Percentiles rank a stretch among this genome's conserved stretches.
phyloP scores from a whole-genome alignment of 2,329 filamentous ascomycete genomes.

The Pyricularia sp. region DNA sequence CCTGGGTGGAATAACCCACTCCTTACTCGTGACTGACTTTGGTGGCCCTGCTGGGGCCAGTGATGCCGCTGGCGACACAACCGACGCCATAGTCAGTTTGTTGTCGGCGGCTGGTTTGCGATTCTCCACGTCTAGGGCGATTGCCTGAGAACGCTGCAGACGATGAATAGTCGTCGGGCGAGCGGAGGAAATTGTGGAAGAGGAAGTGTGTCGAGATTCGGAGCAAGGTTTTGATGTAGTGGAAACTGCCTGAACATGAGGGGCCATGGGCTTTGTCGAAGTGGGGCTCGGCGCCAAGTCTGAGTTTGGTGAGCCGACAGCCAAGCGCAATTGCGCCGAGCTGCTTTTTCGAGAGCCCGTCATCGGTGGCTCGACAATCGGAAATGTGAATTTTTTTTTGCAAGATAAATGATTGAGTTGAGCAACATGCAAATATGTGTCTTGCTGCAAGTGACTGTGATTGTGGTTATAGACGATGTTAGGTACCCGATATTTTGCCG shows the following conservation, averaged over 20 bases:
- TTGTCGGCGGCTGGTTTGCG: background rate
- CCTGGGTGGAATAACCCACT: conserved; percentile 78
- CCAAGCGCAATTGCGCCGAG: background rate
- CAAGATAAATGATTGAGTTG: background rate
- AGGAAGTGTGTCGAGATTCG: background rate
- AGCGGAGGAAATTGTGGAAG: background rate
- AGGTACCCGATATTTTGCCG: background rate
- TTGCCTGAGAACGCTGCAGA: background rate
- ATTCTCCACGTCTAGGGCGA: background rate
- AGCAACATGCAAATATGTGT: too few species aligned
- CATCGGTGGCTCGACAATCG: background rate
- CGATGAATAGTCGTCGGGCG: background rate
- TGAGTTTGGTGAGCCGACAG: conserved; percentile 3
- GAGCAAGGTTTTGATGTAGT: background rate
- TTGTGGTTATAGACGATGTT: background rate
- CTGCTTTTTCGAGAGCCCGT: background rate
- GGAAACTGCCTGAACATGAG: conserved; percentile 2
- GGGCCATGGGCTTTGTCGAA: conserved; percentile 1
- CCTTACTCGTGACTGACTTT: conserved; percentile 62
- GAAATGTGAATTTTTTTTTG: background rate
- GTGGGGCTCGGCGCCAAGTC: conserved; percentile 6
- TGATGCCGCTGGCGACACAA: conserved; percentile 30
- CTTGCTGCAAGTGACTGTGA: background rate
- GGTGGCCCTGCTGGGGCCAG: conserved; percentile 14
- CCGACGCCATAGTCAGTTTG: conserved; percentile 37